A percentile compares a stretch with the other conserved stretches of the same genome.
Conservation (phyloP, 805 yeast species). For the Barnettozyma vustinii region DNA sequence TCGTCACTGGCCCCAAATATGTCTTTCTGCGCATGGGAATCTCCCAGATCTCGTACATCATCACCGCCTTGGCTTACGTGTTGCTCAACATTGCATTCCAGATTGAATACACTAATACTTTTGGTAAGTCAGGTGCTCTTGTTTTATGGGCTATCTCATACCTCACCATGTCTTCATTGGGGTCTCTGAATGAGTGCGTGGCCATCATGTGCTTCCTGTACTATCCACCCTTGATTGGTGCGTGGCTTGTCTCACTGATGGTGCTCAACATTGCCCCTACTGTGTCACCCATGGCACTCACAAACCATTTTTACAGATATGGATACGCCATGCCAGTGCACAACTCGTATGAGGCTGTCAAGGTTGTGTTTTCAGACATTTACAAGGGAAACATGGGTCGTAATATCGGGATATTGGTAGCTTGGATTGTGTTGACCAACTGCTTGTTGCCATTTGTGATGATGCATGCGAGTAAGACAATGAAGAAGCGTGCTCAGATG, state of each 20-base stretch:
- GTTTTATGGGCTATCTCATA: conserved; percentile 65
- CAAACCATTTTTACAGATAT: conserved; percentile 49
- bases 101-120: conserved; percentile 47
- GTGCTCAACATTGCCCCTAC: conserved; percentile 60
- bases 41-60: conserved; percentile 46
- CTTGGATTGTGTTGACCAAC: conserved; percentile 52
- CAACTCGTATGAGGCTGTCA: conserved; percentile 54
- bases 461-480: conserved; percentile 14
- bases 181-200: conserved; percentile 62
- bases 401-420: conserved; percentile 50
- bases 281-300: conserved; percentile 53
- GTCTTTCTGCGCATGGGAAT: conserved; percentile 35
- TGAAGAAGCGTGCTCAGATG: not conserved
- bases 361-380: conserved; percentile 52
- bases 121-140: conserved; percentile 64
- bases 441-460: conserved; percentile 39
- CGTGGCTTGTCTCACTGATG: conserved; percentile 68
- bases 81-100: conserved; percentile 63
- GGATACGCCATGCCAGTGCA: conserved; percentile 69
- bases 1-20: conserved; percentile 39
- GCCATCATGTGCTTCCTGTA: conserved; percentile 43
- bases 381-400: conserved; percentile 54
- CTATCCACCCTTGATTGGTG: conserved; percentile 62
- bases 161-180: conserved; percentile 66
- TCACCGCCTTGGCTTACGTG: conserved; percentile 53